Conservation (phyloP, 164 flowering plant genomes). For the Umbellularia californica region DNA sequence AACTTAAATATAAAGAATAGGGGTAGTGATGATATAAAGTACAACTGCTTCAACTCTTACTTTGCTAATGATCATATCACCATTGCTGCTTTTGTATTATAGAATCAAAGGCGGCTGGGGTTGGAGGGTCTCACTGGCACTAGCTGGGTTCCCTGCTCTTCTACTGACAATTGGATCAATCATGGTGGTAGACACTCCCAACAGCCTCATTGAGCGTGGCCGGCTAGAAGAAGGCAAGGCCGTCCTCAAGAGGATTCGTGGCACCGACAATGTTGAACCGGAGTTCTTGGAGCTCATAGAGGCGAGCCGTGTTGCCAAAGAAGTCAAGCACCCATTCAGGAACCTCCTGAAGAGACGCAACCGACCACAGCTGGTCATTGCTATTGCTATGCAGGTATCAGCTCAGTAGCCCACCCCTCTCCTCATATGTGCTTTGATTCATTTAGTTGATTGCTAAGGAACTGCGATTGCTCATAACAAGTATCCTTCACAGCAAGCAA, state of each 20-base stretch:
- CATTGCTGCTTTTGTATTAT: not conserved
- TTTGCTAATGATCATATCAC: not conserved
- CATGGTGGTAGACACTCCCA: conserved; percentile 83
- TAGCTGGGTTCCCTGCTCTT: conserved; percentile 79
- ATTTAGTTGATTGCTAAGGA: too few species aligned
- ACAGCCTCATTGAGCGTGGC: conserved; percentile 89
- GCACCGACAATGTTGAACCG: conserved; percentile 73
- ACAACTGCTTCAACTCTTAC: too few species aligned
- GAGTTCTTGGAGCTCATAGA: conserved; percentile 78
- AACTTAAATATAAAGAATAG: too few species aligned
- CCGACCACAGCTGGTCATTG: conserved; percentile 62
- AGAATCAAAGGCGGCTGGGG: conserved; percentile 88
- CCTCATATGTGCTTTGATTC: too few species aligned
- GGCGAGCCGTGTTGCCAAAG: conserved; percentile 73
- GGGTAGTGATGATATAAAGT: too few species aligned
- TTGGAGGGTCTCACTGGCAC: conserved; percentile 85
- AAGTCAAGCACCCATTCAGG: conserved; percentile 80
- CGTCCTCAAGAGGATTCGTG: conserved; percentile 70
- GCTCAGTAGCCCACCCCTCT: conserved; percentile 9
- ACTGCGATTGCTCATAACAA: too few species aligned
- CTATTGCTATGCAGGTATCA: conserved; percentile 50
- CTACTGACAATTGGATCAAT: conserved; percentile 71
- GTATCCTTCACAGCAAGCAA: too few species aligned
- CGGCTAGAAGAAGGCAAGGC: conserved; percentile 67
- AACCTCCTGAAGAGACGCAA: conserved; percentile 65